Conservation (phyloP, 768 basidiomycete genomes). For the Asterophora parasitica region DNA sequence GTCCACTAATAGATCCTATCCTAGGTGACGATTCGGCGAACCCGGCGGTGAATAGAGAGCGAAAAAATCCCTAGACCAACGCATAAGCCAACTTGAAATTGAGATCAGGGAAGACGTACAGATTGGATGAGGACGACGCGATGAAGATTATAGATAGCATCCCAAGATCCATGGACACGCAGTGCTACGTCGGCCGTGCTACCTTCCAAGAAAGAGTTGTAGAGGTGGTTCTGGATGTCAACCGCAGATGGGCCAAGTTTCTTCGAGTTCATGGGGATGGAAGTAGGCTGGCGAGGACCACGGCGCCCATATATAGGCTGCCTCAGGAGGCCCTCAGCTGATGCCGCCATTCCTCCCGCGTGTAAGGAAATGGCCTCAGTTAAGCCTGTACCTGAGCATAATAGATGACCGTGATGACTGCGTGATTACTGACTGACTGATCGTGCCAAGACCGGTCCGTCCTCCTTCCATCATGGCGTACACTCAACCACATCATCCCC, state of each 20-base stretch:
- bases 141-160: slow-evolving; percentile 74
- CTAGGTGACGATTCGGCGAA: slow-evolving; percentile 57
- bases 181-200: slow-evolving; percentile 77
- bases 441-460: slow-evolving; percentile 1
- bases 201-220: slow-evolving; percentile 64
- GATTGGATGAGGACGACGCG: slow-evolving; percentile 86
- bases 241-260: slow-evolving; percentile 41
- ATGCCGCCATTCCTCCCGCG: neutral
- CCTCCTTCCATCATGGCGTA: slow-evolving; percentile 37
- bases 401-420: neutral
- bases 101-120: slow-evolving; percentile 35
- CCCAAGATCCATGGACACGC: slow-evolving; percentile 59
- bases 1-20: slow-evolving; percentile 22
- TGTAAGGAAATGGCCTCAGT: neutral
- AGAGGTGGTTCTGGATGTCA: slow-evolving; percentile 72
- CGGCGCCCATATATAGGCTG: slow-evolving; percentile 4
- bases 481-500: slow-evolving; percentile 59
- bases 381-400: neutral
- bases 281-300: neutral
- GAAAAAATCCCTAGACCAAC: slow-evolving; percentile 70
- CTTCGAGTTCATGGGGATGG: slow-evolving; percentile 27
- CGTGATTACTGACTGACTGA: too few species aligned
- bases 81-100: neutral
- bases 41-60: slow-evolving; percentile 78
- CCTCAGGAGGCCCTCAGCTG: neutral